Conservation (phyloP, 1,284 basidiomycete species). For the Bondarzewia mesenterica region DNA sequence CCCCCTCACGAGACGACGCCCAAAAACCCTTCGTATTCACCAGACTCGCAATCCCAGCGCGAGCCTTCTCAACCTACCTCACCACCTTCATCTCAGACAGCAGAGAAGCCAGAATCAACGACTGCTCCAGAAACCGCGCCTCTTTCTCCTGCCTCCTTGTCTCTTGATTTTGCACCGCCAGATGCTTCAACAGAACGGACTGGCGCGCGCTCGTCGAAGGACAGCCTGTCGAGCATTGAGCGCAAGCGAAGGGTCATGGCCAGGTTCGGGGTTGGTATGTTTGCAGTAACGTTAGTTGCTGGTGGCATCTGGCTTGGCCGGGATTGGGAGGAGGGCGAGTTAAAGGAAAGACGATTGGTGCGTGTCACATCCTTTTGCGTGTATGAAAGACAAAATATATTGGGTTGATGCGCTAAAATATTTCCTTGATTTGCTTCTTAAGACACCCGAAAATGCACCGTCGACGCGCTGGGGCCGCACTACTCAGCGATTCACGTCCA, state of each 20-base stretch:
- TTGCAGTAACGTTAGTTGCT: conserved; percentile 45
- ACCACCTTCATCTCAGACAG: background rate
- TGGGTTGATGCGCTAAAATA: conserved; percentile 7
- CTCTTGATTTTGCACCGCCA: conserved; percentile 11
- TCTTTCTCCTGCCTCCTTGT: background rate
- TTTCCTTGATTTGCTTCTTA: conserved; percentile 10
- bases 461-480: conserved; percentile 56
- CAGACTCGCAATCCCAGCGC: background rate
- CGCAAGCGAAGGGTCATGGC: conserved; percentile 49
- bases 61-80: background rate
- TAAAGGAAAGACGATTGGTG: conserved; percentile 34
- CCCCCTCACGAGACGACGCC: background rate
- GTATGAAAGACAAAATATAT: too few relatives aligned
- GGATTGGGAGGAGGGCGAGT: conserved; percentile 27
- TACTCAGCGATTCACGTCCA: conserved; percentile 44
- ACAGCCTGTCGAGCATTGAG: conserved; percentile 68
- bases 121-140: background rate
- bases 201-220: conserved; percentile 66
- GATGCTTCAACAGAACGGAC: conserved; percentile 27
- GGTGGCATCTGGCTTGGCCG: conserved; percentile 24
- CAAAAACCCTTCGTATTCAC: background rate
- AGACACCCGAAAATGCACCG: conserved; percentile 51
- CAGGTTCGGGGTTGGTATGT: conserved; percentile 34
- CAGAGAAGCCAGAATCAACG: background rate
- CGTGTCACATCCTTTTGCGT: conserved; percentile 16